Base-by-base conservation (phyloP, 345 rosid genomes). In the Chamaenerion angustifolium region DNA sequence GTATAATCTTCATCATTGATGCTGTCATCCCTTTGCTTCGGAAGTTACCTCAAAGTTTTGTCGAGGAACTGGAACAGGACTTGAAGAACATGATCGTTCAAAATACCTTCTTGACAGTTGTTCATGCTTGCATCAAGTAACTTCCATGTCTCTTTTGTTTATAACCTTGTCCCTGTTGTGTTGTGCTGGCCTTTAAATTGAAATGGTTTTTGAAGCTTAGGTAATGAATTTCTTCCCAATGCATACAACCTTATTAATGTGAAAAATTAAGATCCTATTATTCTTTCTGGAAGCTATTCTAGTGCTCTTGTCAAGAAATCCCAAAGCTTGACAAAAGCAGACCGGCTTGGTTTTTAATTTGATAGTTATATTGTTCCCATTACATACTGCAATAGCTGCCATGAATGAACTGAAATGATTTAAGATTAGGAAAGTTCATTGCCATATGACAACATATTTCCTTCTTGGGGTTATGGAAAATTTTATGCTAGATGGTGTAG, bases 61-160 rank as follows among this genome's bases (percentile, higher is more conserved):
- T 66, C 43, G 98, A 92, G 67, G 98, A 92, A 75, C 81, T 92
- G 53, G 85, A 82, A 64, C 98, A 88, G 75, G 98, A 92, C 68
- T 71, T 92, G 80, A 92, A 80, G 78, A 74, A 87, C 55, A 92
- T 84, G 96, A 84, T 92, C 51, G 82, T 82, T 62, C 94, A 90
- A 4, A 95, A 88, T 76, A 80, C 98, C 15, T 92, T 92, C 74
- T 70, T 92, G 71, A 80, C 95, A 18, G 98, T 92, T 62, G 98
- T 88, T 62, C 98, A 92, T 70, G 95, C 98, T 50, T 84, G 96
- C 76, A 76, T 92, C 69, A 87, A 79, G 98, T 92, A 84, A 70
- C 48, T 65, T 63, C 27, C 17, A 46, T 40, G 42, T 54, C 42
- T 43, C 11, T 40, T 4, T 12, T 46, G n/a, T 68, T 44, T 50